phyloP scores from a whole-genome alignment of 2,329 filamentous ascomycete species.

The Alternaria sp. region DNA sequence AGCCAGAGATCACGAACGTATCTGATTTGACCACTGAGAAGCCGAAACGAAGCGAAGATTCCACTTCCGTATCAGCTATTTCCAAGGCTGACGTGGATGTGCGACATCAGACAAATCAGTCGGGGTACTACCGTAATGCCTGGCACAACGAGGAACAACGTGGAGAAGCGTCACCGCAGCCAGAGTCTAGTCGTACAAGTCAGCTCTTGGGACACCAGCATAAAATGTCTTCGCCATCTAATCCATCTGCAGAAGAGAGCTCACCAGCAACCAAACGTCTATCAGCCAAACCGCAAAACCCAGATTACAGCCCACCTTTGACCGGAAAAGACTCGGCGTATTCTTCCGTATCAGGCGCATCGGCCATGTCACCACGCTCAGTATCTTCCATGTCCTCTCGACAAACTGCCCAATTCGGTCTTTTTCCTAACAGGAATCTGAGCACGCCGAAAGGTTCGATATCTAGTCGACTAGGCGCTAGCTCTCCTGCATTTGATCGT shows the following conservation, averaged over 20 bases:
- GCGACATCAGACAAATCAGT: slow-evolving; percentile 27
- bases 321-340: slow-evolving; percentile 53
- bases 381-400: slow-evolving; percentile 43
- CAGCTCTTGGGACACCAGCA: slow-evolving; percentile 27
- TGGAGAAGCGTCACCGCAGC: slow-evolving; percentile 21
- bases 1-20: slow-evolving; percentile 28
- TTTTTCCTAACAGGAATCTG: slow-evolving; percentile 47
- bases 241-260: slow-evolving; percentile 25
- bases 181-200: slow-evolving; percentile 25
- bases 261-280: slow-evolving; percentile 20
- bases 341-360: slow-evolving; percentile 50
- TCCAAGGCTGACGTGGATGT: slow-evolving; percentile 30
- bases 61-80: slow-evolving; percentile 18
- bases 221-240: slow-evolving; percentile 21
- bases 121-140: slow-evolving; percentile 34
- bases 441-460: slow-evolving; percentile 46
- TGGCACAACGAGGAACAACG: slow-evolving; percentile 35
- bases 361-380: slow-evolving; percentile 45
- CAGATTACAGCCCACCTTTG: slow-evolving; percentile 43
- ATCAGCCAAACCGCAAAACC: slow-evolving; percentile 23
- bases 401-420: slow-evolving; percentile 46
- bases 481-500: slow-evolving; percentile 35
- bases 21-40: slow-evolving; percentile 34
- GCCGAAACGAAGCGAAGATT: slow-evolving; percentile 31
- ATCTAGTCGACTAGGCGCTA: slow-evolving; percentile 37